Evolutionary conservation across 1,139 yeast genomes (phyloP), one percentile per base, ranked within the genome.

Genomic region (Pichia sp.): DNA sequence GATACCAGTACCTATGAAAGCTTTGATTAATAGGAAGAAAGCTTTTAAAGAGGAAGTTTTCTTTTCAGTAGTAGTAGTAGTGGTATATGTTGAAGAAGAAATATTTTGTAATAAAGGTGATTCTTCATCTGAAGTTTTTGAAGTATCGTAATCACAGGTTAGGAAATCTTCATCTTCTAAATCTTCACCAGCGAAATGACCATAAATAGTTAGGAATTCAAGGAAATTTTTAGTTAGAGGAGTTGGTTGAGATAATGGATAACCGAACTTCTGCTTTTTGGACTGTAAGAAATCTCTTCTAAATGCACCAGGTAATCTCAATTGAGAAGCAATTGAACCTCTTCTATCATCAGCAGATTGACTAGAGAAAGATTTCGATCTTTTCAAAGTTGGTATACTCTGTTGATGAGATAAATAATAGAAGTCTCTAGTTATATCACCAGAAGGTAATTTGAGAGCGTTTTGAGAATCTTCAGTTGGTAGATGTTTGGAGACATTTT

Each of bases 141-240:
- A 48, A 56, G 63, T 33, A 48, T 60, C 60, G 50, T 71, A 71
- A 47, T 71, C 77, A 46, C 79, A 75, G 0, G 77, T 77, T 10
- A 66, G 47, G 39, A 66, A 74, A 44, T 80, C 84, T 48, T 80
- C 89, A 53, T 77, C 82, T 52, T 80, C 86, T 45, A 83, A 70
- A 34, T 78, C 75, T 61, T 83, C 93, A 52, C 93, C 93, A 1
- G 91, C 91, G 61, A 83, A 83, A 64, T 82, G 89, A 4, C 93
- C 93, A 58, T 82, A 82, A 11, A 83, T 70, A 50, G 82, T 77
- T 39, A 83, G 64, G 54, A 83, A 82, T 56, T 83, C 93, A 50
- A 82, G 67, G 50, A 83, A 83, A 58, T 82, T 82, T 41, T 74
- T 68, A 1, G 91, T 79, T 38, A 82, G 58, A 47, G 79, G 69